Base-by-base conservation (phyloP, 208 protist genomes). In the Trypanosoma mega region DNA sequence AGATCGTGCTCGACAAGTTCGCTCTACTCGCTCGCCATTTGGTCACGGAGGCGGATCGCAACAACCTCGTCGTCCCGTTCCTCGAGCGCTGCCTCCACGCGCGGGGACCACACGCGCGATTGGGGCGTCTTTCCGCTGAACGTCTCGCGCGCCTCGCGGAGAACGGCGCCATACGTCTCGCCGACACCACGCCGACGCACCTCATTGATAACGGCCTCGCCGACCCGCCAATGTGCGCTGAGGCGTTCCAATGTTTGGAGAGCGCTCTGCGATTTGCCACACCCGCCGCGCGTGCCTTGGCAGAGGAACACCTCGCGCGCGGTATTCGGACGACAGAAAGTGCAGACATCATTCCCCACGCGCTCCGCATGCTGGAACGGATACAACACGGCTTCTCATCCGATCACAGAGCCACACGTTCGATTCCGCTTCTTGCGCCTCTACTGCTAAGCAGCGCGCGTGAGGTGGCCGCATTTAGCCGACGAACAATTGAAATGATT, bases 1-100 rank as follows among this genome's bases (percentile, higher is more conserved):
- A 87, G 62, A 68, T 79, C 23, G 3, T 82, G 7, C 58, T 85
- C 26, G 70, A 84, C 20, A 84, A 71, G 56, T 64, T 66, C 31
- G 59, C 63, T 26, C 33, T 73, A 3, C 51, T 87, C 2, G 29
- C 33, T 20, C 62, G 60, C 24, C 70, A 74, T 34, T 84, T 87
- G 26, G n/a, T 33, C 18, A 45, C 48, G 3, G 27, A 69, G 16
- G 57, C 57, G 50, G 81, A 85, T 49, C 45, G 31, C 33, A 74
- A 57, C 12, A 61, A 30, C 2, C 50, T 74, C 31, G 14, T 82
- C 37, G 29, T 82, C 16, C 81, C 81, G 6, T 71, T 87, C 23
- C 37, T 81, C 27, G 12, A 74, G 44, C 76, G 70, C 36, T 63
- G 78, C 41, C 59, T 82, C 34, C 29, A 70, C 33, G 33, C 50